Percentiles rank a stretch among this genome's conserved stretches.
phyloP scores from a whole-genome alignment of 1,284 basidiomycete genomes.

The Vanrija sp. region DNA sequence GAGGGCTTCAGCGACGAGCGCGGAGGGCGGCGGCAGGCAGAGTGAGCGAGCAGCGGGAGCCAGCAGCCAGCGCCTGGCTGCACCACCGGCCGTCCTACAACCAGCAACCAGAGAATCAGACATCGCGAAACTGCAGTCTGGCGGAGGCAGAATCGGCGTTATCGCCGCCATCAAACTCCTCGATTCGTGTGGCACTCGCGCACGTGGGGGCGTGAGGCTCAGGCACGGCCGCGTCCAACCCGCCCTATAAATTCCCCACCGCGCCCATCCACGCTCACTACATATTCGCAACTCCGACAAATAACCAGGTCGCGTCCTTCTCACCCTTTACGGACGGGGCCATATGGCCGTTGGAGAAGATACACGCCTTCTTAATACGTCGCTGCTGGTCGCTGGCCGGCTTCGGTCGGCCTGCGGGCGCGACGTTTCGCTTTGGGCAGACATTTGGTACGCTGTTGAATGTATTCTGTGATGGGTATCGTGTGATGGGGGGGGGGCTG shows the following conservation, averaged over 20 bases:
- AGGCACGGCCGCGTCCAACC: neutral
- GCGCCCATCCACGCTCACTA: neutral
- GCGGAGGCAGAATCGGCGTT: too few species aligned
- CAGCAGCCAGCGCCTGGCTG: too few species aligned
- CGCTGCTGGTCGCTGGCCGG: conserved; percentile 11
- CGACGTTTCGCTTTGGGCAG: conserved; percentile 46
- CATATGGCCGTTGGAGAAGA: conserved; percentile 38
- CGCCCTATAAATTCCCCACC: neutral
- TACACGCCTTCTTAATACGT: conserved; percentile 34
- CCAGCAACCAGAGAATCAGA: too few species aligned
- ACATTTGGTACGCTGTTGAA: conserved; percentile 16
- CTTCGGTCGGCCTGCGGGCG: conserved; percentile 9
- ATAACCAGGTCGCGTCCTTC: conserved; percentile 21
- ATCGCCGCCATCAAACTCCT: too few species aligned
- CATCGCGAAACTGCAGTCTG: too few species aligned
- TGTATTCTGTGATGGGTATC: too few species aligned
- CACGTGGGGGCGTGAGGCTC: too few species aligned
- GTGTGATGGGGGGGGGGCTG: too few species aligned
- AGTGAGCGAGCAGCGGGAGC: too few species aligned
- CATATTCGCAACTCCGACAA: conserved; percentile 2
- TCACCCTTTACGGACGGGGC: conserved; percentile 14
- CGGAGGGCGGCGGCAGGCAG: neutral
- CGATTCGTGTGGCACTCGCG: too few species aligned
- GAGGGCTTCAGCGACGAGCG: too few species aligned
- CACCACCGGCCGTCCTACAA: too few species aligned